A percentile compares a stretch with the other conserved stretches of the same genome.
Evolutionary conservation across 768 basidiomycete genomes (phyloP).

Genomic region (Rhodotorula graminis): DNA sequence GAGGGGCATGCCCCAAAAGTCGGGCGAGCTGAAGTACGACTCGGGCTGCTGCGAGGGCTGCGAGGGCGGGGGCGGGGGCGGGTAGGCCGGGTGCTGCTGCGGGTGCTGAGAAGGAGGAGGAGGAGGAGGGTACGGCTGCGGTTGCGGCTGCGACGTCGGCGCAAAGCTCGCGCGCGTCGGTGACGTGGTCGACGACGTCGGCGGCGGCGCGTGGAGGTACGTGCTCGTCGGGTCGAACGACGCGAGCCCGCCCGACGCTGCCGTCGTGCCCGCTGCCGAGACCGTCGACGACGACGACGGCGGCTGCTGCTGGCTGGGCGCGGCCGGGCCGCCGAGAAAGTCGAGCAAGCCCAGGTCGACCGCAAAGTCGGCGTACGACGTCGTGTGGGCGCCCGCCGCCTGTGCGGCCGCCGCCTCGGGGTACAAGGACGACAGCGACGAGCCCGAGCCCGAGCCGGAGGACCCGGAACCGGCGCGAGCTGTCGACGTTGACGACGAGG

Average conservation of each 20-base stretch:
- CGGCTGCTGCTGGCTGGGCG: too few relatives aligned
- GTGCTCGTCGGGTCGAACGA: not conserved
- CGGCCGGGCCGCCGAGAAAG: not conserved
- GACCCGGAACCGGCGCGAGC: too few relatives aligned
- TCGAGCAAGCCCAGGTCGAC: not conserved
- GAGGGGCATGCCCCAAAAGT: conserved; percentile 1
- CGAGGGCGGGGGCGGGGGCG: not conserved
- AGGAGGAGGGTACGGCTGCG: not conserved
- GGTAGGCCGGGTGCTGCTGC: not conserved
- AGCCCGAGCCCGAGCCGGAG: too few relatives aligned
- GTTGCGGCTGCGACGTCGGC: not conserved
- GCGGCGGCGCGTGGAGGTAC: not conserved
- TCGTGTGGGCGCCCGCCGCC: not conserved
- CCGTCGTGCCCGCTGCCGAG: too few relatives aligned
- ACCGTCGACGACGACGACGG: too few relatives aligned
- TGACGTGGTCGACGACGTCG: too few relatives aligned
- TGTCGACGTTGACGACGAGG: too few relatives aligned
- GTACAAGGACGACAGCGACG: too few relatives aligned
- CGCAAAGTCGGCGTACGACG: not conserved
- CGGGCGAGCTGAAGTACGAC: not conserved
- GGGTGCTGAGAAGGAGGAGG: not conserved
- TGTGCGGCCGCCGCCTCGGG: not conserved
- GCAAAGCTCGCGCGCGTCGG: too few relatives aligned
- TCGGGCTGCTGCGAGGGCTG: not conserved
- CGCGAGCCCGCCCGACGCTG: too few relatives aligned